A percentile compares a stretch with the other conserved stretches of the same genome.
phyloP scores from a whole-genome alignment of 2,329 filamentous ascomycete genomes.

The Epichloe glyceriae region DNA sequence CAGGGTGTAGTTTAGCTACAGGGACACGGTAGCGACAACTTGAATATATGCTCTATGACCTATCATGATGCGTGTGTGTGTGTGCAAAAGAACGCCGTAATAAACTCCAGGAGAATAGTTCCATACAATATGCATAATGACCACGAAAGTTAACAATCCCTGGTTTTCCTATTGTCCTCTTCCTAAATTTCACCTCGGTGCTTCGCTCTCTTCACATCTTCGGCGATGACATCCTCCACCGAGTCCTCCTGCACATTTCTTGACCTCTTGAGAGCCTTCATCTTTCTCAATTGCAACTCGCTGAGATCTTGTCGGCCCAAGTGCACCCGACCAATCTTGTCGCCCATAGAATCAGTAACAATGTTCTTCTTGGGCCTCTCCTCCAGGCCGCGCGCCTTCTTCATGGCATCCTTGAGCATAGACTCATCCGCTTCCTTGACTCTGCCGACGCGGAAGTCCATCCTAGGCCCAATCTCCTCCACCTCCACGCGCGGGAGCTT shows the following conservation, averaged over 20 bases:
- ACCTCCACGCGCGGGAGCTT: conserved; percentile 82
- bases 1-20: too few species aligned
- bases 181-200: conserved; percentile 11
- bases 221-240: conserved; percentile 28
- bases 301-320: conserved; percentile 78
- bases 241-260: conserved; percentile 45
- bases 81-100: neutral
- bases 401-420: conserved; percentile 81
- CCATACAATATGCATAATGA: conserved; percentile 1
- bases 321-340: conserved; percentile 92
- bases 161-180: neutral
- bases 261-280: conserved; percentile 92
- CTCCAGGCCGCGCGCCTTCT: conserved; percentile 63
- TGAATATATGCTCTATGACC: neutral
- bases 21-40: too few species aligned
- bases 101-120: neutral
- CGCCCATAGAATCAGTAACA: conserved; percentile 77
- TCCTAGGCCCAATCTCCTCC: conserved; percentile 87
- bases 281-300: conserved; percentile 89
- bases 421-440: conserved; percentile 64
- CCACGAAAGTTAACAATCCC: conserved; percentile 6
- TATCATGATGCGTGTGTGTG: neutral
- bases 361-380: conserved; percentile 94
- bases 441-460: conserved; percentile 82
- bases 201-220: conserved; percentile 26